Base-by-base conservation (phyloP, 148 eudicot species). In the Tetragonia tetragonoides region DNA sequence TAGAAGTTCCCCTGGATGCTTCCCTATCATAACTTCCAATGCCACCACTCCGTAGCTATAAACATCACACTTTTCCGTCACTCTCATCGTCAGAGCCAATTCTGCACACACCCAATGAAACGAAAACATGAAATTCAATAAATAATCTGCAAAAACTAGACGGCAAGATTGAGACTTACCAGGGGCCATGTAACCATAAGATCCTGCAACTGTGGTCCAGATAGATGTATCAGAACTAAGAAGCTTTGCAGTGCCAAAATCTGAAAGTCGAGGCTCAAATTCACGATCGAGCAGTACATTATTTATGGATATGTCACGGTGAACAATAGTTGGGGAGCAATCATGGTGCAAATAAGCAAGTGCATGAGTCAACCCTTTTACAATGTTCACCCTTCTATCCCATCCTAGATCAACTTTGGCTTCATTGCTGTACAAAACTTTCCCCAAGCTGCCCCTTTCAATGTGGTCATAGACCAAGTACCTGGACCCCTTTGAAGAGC, bases 141-240 rank as follows among this genome's bases (percentile, higher is more conserved):
- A 44, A 5, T 14, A 14, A 28, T 24, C 38, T 46, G 8, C 49
- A 10, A 46, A 46, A 46, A 0, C 10, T 28, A 28, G 34, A 28
- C 34, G 34, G 34, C 34, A 28, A 28, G 34, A 28, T 28, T 28
- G 34, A 28, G 34, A 28, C 68, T 67, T 89, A 90, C 97, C 98
- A 70, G 98, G 98, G 75, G 97, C 98, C 93, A 92, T 92, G 86
- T 94, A 94, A 44, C 98, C 98, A 80, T 92, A 94, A 34, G 98
- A 87, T n/a, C 98, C 98, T 20, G 94, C 98, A 79, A 87, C 89
- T 5, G 85, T 78, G 15, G 91, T 91, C 98, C 98, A 94, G 75
- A 72, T 90, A 37, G 87, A 87, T 0, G 90, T 74, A 76, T 89
- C 87, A 2, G 90, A 70, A 72, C 76, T 87, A 75, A 92, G 82